Conservation (phyloP, 1,284 basidiomycete genomes). For the Termitomyces sp. region DNA sequence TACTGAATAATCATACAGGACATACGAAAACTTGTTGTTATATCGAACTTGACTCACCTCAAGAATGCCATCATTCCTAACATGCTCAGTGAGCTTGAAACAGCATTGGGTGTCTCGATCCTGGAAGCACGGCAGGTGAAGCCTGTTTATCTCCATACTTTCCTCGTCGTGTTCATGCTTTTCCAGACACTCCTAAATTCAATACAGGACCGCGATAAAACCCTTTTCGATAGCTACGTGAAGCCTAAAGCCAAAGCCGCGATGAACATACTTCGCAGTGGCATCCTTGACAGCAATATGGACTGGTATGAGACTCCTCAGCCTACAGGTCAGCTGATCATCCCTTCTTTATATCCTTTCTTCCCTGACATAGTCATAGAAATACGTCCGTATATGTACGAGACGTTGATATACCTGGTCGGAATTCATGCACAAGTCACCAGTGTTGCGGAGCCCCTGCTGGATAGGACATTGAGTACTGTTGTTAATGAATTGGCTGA, state of each 20-base stretch:
- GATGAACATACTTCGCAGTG: constrained; percentile 67
- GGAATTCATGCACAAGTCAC: constrained; percentile 90
- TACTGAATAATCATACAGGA: constrained; percentile 49
- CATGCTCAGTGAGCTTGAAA: constrained; percentile 79
- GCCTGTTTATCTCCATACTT: constrained; percentile 4
- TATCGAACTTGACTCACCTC: constrained; percentile 86
- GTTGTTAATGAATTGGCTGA: constrained; percentile 82
- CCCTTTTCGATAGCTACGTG: constrained; percentile 83
- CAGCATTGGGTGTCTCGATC: constrained; percentile 71
- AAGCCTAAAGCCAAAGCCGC: constrained; percentile 71
- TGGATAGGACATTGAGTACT: constrained; percentile 77
- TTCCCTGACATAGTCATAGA: constrained; percentile 42
- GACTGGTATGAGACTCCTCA: constrained; percentile 91
- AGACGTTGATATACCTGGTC: constrained; percentile 84
- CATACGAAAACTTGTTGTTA: constrained; percentile 80
- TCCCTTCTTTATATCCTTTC: background rate
- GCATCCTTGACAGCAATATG: constrained; percentile 76
- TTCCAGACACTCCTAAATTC: constrained; percentile 65
- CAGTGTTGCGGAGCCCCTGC: constrained; percentile 70
- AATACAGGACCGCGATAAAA: constrained; percentile 79
- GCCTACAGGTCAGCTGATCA: constrained; percentile 63
- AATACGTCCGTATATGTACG: constrained; percentile 93
- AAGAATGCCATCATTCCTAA: constrained; percentile 68
- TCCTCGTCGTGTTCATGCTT: constrained; percentile 6
- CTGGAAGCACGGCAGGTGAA: constrained; percentile 69